Evolutionary conservation across 352 stramenopile species (phyloP).

Genomic region (Globisporangium okanoganense): DNA sequence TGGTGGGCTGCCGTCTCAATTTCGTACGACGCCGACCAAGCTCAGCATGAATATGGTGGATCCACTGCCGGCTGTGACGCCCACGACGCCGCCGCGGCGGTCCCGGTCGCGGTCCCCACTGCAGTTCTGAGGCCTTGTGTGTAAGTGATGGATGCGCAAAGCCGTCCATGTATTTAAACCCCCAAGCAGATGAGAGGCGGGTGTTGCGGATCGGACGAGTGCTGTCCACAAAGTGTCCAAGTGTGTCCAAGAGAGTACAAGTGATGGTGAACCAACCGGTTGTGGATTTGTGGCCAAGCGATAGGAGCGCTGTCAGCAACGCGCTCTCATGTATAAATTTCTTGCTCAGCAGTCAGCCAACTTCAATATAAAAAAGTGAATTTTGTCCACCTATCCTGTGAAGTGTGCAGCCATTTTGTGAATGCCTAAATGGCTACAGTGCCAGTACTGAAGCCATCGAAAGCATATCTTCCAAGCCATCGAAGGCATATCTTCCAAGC

Average conservation of each 20-base stretch:
- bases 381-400: too few relatives aligned
- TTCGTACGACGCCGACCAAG: constrained; percentile 6
- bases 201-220: neutral
- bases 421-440: too few relatives aligned
- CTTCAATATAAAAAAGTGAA: too few relatives aligned
- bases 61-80: neutral
- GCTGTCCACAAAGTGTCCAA: neutral
- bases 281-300: too few relatives aligned
- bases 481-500: neutral
- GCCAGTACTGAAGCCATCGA: neutral
- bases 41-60: constrained; percentile 2
- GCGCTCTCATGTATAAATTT: neutral
- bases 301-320: neutral
- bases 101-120: constrained; percentile 5
- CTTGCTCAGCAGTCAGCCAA: too few relatives aligned
- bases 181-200: neutral
- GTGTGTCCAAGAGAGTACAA: neutral
- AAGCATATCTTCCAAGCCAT: neutral
- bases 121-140: constrained; percentile 1
- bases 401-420: too few relatives aligned
- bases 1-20: neutral
- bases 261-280: neutral
- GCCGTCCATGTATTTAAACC: constrained; percentile 15
- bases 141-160: neutral
- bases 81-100: neutral